Percentiles rank a stretch among this genome's conserved stretches.
These are phyloP conservation scores for Quercus mongolica DNA, from an alignment of 306 rosid species.

Conservation along the genomic window DNA sequence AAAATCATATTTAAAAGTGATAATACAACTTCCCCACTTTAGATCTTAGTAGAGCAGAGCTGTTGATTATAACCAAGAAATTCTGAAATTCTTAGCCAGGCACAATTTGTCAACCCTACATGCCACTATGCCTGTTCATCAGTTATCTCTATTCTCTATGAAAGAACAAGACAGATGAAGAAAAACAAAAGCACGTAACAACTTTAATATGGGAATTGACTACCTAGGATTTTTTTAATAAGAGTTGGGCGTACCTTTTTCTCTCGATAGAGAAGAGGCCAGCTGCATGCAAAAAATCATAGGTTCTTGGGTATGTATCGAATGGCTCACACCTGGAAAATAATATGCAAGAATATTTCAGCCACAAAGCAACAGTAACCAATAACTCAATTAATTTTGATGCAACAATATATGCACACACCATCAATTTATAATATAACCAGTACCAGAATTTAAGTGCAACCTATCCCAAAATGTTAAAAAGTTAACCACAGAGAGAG, in stretches of 20 bases:
- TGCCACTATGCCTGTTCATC: not conserved
- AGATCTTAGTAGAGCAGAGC: not conserved
- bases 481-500: not conserved
- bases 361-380: not conserved
- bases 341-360: constrained; percentile 2
- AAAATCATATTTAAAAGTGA: not conserved
- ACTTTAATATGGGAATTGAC: constrained; percentile 2
- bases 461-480: not conserved
- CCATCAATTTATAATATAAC: no score
- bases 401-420: not conserved
- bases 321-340: constrained; percentile 87
- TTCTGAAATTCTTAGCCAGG: not conserved
- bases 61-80: not conserved
- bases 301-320: constrained; percentile 96
- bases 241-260: constrained; percentile 63
- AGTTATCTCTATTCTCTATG: not conserved
- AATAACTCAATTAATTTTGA: constrained; percentile 5
- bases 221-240: not conserved
- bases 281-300: constrained; percentile 87
- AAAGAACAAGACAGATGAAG: not conserved
- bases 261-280: constrained; percentile 70
- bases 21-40: not conserved
- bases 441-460: no score
- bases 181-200: not conserved
- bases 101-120: not conserved